Evolutionary conservation across 2,329 filamentous ascomycete genomes (phyloP), one percentile per base, ranked within the genome.

Genomic region (Pyricularia sp.): DNA sequence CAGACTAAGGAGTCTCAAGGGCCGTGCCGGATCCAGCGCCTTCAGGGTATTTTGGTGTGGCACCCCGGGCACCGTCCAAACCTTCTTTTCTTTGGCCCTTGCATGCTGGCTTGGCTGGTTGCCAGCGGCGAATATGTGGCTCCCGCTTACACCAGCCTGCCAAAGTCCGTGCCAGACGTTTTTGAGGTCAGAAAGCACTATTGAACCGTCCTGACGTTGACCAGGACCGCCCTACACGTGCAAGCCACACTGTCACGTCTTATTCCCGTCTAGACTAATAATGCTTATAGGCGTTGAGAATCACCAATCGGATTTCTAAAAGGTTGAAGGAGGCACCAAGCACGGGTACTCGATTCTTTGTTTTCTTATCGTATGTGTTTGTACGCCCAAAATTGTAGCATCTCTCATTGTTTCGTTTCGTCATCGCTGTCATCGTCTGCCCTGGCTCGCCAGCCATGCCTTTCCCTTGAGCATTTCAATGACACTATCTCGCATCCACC

Each of bases 401-500:
- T 12, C 26, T 44, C 13, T 30, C 7, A 22, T 53, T 31, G 12
- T 40, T 44, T 31, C 26, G 4, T 33, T 26, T 64, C 26, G 26
- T n/a, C 19, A 33, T 19, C 10, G 10, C 33, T 35, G 13, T 30
- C 19, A 12, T 31, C 61, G 61, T 31, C 67, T 73, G 40, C 75
- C 76, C 53, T 76, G 72, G 2, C 78, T 78, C 22, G 77, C 78
- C 65, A 84, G 74, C 79, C 82, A 85, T 0, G 83, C 78, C 68
- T 75, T 78, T 0, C 83, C 82, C 72, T 84, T 85, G 60, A 86
- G 71, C 49, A 76, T 75, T 70, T 85, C 83, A 16, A 86, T 76
- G 6, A 81, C 78, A 53, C 80, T 81, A 64, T 84, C 81, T 63
- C 79, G 73, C 71, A 86, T 75, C 83, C 83, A 86, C 76, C 83